phyloP scores from a whole-genome alignment of 2,329 filamentous ascomycete species.

The Pleurostoma richardsiae region DNA sequence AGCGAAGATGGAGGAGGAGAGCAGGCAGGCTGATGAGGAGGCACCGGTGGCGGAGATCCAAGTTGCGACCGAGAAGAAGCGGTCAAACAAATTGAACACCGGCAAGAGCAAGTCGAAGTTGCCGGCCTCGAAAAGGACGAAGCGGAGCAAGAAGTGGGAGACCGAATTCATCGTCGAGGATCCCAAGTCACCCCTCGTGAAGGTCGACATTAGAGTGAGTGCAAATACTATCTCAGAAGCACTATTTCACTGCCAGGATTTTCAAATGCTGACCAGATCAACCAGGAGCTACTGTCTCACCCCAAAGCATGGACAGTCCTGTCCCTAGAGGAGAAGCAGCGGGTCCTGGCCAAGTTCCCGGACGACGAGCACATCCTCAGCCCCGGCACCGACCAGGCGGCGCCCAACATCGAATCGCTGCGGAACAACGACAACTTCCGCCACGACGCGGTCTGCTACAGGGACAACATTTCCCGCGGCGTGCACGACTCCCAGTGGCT shows the following conservation, averaged over 20 bases:
- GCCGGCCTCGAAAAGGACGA: conserved; percentile 16
- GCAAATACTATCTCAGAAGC: not conserved
- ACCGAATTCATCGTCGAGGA: conserved; percentile 27
- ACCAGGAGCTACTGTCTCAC: conserved; percentile 28
- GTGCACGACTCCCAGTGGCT: conserved; percentile 50
- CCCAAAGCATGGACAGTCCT: conserved; percentile 31
- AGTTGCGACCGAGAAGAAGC: no score
- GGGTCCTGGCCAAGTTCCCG: conserved; percentile 30
- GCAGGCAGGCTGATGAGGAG: not conserved
- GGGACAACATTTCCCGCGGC: conserved; percentile 38
- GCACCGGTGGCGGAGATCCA: not conserved
- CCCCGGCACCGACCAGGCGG: conserved; percentile 20
- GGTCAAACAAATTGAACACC: no score
- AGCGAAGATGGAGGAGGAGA: no score
- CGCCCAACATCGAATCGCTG: conserved; percentile 27
- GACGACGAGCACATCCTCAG: conserved; percentile 23
- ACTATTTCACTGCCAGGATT: conserved; percentile 2
- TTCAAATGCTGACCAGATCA: conserved; percentile 2
- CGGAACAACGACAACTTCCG: conserved; percentile 37
- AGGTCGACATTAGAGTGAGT: conserved; percentile 27
- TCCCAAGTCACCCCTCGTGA: conserved; percentile 25
- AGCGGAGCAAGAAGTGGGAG: conserved; percentile 17
- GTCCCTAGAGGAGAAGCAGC: conserved; percentile 20
- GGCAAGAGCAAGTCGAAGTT: not conserved
- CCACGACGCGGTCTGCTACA: conserved; percentile 33